Percentiles rank a stretch among this genome's conserved stretches.
These are phyloP conservation scores for Tetrahymena elliotti DNA, from an alignment of 73 alveolate species.

Conservation along the genomic window DNA sequence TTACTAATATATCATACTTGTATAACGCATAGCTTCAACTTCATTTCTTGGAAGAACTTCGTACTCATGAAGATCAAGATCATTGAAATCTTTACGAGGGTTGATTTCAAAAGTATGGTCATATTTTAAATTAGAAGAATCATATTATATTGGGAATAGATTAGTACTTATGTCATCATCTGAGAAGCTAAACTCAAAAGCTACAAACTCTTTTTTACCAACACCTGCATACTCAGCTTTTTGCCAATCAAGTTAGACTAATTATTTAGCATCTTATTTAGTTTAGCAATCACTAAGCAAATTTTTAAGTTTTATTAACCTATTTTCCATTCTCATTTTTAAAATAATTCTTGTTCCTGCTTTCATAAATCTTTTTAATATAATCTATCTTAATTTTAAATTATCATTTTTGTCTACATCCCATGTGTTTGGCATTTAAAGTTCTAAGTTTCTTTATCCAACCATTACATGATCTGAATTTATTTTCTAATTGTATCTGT, in stretches of 20 bases:
- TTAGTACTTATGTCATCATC: background rate
- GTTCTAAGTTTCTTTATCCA: background rate
- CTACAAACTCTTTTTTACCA: slow-evolving; percentile 37
- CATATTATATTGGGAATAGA: background rate
- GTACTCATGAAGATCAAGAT: background rate
- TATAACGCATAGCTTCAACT: background rate
- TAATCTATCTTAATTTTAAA: slow-evolving; percentile 7
- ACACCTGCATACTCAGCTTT: slow-evolving; percentile 43
- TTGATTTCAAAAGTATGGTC: background rate
- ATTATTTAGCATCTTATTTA: slow-evolving; percentile 18
- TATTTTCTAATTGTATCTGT: slow-evolving; percentile 3
- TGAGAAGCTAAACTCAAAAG: background rate
- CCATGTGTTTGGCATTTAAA: background rate
- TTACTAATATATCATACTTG: background rate
- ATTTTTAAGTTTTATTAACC: slow-evolving; percentile 15
- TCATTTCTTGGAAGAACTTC: background rate
- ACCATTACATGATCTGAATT: slow-evolving; percentile 22
- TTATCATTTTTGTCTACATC: slow-evolving; percentile 40
- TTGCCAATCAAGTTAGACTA: slow-evolving; percentile 26
- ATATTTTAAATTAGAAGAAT: background rate
- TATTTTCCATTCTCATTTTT: slow-evolving; percentile 28
- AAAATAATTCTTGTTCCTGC: slow-evolving; percentile 32
- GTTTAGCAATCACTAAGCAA: slow-evolving; percentile 17
- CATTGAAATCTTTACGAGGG: background rate
- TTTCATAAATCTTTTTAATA: slow-evolving; percentile 27